Base-by-base conservation (phyloP, 441 rosid genomes). In the Populus hybrid region DNA sequence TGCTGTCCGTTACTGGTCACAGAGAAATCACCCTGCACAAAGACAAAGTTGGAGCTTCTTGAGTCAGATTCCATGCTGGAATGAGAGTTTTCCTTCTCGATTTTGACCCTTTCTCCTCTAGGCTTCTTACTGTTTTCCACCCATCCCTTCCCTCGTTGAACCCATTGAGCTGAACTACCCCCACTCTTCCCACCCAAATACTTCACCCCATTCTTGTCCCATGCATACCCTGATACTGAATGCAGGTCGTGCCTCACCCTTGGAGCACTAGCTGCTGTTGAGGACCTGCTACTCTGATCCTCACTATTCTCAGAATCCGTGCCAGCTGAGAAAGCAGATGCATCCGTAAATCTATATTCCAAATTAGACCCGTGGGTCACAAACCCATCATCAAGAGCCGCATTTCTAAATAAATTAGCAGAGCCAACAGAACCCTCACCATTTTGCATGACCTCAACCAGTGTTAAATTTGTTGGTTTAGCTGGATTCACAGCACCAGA, bases 61-160 rank as follows among this genome's bases (percentile, higher is more conserved):
- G 93, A 93, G 89, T 93, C 97, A 80, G 97, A 93, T 84, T 87
- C 91, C 85, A 90, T 76, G 82, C 97, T 90, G 87, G 95, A 94
- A 88, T 80, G 90, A 90, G 94, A 92, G 89, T 90, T 90, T 81
- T 89, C 90, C 83, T 91, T 90, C 86, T 92, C 84, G 66, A 92
- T 89, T 87, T 89, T 89, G 91, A 88, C 83, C 93, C 83, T 88
- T 83, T 91, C 97, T 83, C 90, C 97, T 89, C 93, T 92, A 67
- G 74, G 82, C 86, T 92, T 93, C 86, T 89, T 92, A 85, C 88
- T 85, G 72, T 82, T 85, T 75, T 90, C 98, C 68, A 80, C 73
- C 69, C 61, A 74, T 82, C 69, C 84, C 83, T 86, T 92, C 82
- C 89, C 88, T 68, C 76, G 89, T 73, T 83, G 88, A 81, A 73